Evolutionary conservation across 148 eudicot genomes (phyloP), one percentile per base, ranked within the genome.

Genomic region (Persicaria tinctoria): DNA sequence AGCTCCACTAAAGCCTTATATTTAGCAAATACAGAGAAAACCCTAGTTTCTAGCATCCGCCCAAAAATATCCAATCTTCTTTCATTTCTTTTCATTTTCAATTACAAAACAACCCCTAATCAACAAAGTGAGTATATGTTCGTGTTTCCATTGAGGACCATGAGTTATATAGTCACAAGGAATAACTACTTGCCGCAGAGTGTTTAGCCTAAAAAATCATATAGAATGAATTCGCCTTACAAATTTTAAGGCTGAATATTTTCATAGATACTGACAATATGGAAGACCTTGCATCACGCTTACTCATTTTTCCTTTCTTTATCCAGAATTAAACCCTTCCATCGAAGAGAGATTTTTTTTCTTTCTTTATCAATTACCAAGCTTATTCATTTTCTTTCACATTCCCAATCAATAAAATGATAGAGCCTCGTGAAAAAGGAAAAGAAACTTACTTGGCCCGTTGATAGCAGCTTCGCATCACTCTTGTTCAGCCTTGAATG

Each of bases 401-500:
- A 9, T 17, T 59, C 20, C 38, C 64, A 59, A 17, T 59, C 38
- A 20, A 20, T 59, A 56, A 59, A 27, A 59, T 20, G 20, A 1
- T 59, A 6, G 6, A 64, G 18, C 70, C 70, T 38, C 17, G 4
- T 63, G 55, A 1, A 5, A 17, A 17, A 60, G 51, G 57, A 75
- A 12, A 10, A 47, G 51, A n/a, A 68, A 62, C 84, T 82, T 72
- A 90, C 97, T 87, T 88, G 91, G 48, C 87, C 80, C n/a, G 97
- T 84, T 8, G 91, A 90, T 79, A 92, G 78, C 66, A 83, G 87
- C 20, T 86, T 88, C 74, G 90, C 90, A 83, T 88, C 95, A 63
- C 83, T 87, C 78, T 87, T 92, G 75, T 83, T 89, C 51, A 92
- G 84, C 78, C 97, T 90, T 18, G 97, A 87, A 76, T 92, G 89